Conservation (phyloP, 306 rosid species). For the Gastrolobium villosum region DNA sequence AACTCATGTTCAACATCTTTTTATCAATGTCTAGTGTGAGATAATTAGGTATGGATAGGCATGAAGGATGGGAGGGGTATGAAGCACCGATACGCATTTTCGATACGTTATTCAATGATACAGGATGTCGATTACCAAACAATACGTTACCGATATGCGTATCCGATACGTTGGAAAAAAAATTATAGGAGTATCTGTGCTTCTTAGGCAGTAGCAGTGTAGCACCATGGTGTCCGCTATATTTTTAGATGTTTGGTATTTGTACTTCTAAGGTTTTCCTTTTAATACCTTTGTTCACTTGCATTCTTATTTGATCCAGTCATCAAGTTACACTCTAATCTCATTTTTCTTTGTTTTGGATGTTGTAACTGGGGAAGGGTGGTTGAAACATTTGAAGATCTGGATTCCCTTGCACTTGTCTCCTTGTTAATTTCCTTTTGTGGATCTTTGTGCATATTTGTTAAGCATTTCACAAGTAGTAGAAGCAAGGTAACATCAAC, state of each 20-base stretch:
- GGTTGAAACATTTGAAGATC: background rate
- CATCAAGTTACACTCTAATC: background rate
- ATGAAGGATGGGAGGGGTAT: constrained; percentile 34
- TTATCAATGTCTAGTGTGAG: constrained; percentile 11
- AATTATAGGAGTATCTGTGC: too few species aligned
- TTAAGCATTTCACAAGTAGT: background rate
- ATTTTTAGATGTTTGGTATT: background rate
- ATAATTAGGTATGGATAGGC: background rate
- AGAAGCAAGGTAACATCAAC: background rate
- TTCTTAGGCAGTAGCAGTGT: too few species aligned
- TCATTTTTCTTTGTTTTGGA: constrained; percentile 32
- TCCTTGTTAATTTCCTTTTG: constrained; percentile 10
- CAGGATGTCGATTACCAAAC: too few species aligned
- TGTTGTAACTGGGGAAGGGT: background rate
- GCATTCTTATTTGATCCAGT: background rate
- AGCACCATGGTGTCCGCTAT: background rate
- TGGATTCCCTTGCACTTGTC: background rate
- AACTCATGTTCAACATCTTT: constrained; percentile 26
- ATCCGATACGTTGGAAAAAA: too few species aligned
- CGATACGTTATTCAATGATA: too few species aligned
- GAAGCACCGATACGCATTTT: too few species aligned
- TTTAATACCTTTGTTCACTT: constrained; percentile 12
- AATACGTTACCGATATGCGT: too few species aligned
- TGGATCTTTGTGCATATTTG: background rate
- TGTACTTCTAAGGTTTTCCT: background rate